Conservation (phyloP, 176 grass and related monocot species). For the Phoenix dactylifera region DNA sequence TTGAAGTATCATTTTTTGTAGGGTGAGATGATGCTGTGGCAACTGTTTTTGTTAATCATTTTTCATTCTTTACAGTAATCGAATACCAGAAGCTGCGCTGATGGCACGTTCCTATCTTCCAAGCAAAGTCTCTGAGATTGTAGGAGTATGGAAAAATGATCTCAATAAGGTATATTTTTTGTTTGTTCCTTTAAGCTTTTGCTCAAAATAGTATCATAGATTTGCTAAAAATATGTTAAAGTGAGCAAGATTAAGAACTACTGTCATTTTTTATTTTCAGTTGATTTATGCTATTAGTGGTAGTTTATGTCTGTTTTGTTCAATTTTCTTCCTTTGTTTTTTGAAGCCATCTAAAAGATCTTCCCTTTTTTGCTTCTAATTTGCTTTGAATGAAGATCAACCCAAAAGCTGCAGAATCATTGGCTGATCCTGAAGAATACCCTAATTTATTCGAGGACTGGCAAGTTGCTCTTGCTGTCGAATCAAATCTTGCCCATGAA, state of each 20-base stretch:
- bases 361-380: too few relatives aligned
- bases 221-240: background rate
- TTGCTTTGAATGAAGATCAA: conserved; percentile 42
- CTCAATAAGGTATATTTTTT: conserved; percentile 58
- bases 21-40: background rate
- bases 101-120: conserved; percentile 96
- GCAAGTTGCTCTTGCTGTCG: conserved; percentile 78
- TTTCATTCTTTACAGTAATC: conserved; percentile 48
- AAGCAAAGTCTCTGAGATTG: conserved; percentile 90
- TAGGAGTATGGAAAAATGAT: conserved; percentile 83
- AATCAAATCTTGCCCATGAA: conserved; percentile 36
- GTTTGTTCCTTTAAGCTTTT: conserved; percentile 13
- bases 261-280: background rate
- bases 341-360: too few relatives aligned
- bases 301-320: background rate
- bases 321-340: conserved; percentile 9
- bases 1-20: background rate
- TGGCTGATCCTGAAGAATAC: conserved; percentile 93
- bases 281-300: conserved; percentile 10
- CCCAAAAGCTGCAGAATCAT: conserved; percentile 90
- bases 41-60: conserved; percentile 3
- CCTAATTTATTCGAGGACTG: conserved; percentile 96
- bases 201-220: background rate
- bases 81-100: conserved; percentile 94
- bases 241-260: too few relatives aligned